Base-by-base conservation (phyloP, 176 grass and related monocot genomes). In the Phoenix dactylifera region DNA sequence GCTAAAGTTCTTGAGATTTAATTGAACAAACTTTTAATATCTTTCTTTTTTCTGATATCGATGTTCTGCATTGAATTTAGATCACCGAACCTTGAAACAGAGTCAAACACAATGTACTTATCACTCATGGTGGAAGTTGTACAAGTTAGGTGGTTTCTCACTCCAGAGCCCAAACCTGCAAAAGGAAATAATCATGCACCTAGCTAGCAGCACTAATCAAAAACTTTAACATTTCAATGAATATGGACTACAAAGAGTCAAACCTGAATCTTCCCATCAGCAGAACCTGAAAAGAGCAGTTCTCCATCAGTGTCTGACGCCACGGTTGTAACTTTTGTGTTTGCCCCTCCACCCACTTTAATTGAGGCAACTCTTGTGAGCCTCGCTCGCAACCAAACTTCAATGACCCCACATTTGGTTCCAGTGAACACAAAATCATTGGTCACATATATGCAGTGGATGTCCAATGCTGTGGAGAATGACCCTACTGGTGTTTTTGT, bases 261-360 rank as follows among this genome's bases (percentile, higher is more conserved):
- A 55, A 55, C 54, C 54, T 55, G 54, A 22, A 55, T 55, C 54
- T 20, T 55, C 12, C 54, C 54, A 55, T 55, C 54, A 20, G 54
- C 4, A 55, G 54, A 55, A 55, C 54, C 54, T 55, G 54, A 18
- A 22, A 55, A 55, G 18, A 55, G 54, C 17, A 55, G 22, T 22
- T 55, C 18, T 55, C 54, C 54, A 23, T 55, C 54, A 55, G 54
- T 2, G 12, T 12, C 54, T 20, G 19, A 6, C 7, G 18, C 54
- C 54, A 55, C 12, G 18, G 54, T 55, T 18, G 54, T 14, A 12
- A 55, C 17, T 55, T 55, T 55, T 23, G 54, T 55, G 18, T 17
- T 55, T 20, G 54, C 54, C 54, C 54, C 54, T 7, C 54, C 18
- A 55, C 18, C 54, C 18, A 55, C 22, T 55, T 22, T 55, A 22